Conservation (phyloP, 129 eudicot genomes). For the Tagetes patula region DNA sequence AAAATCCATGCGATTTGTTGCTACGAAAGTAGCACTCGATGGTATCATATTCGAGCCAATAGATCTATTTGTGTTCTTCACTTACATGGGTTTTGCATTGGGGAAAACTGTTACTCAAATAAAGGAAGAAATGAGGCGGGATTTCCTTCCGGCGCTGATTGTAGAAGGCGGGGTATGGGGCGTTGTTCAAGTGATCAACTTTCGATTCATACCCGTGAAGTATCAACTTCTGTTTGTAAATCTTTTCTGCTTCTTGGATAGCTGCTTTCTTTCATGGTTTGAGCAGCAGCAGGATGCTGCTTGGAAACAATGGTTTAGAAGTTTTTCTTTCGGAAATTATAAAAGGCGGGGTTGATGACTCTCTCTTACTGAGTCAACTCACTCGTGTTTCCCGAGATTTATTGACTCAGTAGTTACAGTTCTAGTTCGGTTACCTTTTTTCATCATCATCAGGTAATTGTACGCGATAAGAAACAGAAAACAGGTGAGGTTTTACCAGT, state of each 20-base stretch:
- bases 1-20: conserved; percentile 73
- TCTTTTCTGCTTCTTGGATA: conserved; percentile 84
- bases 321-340: conserved; percentile 39
- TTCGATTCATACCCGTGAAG: conserved; percentile 74
- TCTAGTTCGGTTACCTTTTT: conserved; percentile 13
- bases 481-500: conserved; percentile 24
- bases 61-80: conserved; percentile 81
- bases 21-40: conserved; percentile 81
- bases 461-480: conserved; percentile 8
- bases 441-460: background rate
- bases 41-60: conserved; percentile 85
- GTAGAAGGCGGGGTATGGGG: conserved; percentile 90
- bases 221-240: conserved; percentile 90
- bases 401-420: conserved; percentile 22
- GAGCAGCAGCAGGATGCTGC: conserved; percentile 94
- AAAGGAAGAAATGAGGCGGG: conserved; percentile 82
- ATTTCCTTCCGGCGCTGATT: conserved; percentile 73
- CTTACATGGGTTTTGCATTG: conserved; percentile 85
- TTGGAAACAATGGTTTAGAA: conserved; percentile 86
- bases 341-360: conserved; percentile 31
- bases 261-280: conserved; percentile 76
- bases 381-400: background rate
- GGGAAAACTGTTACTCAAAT: conserved; percentile 74
- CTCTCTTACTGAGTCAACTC: conserved; percentile 14
- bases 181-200: conserved; percentile 74